Evolutionary conservation across 192 early-diverging fungal genomes (phyloP).

Genomic region (Mortierella claussenii): DNA sequence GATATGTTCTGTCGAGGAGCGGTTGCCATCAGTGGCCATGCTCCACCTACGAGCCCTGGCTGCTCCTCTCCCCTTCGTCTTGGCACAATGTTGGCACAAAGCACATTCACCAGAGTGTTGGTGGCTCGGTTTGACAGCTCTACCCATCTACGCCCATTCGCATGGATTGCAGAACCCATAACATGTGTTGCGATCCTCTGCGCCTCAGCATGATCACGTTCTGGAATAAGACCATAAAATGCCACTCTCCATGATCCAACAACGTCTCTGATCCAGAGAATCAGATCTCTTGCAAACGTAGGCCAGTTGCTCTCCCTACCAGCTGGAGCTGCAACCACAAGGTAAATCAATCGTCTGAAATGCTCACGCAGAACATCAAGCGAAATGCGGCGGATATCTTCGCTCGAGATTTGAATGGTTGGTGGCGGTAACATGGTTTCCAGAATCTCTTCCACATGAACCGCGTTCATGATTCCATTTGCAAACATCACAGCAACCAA

Average conservation of each 20-base stretch:
- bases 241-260: slow-evolving; percentile 50
- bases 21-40: slow-evolving; percentile 51
- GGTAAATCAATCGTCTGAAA: slow-evolving; percentile 46
- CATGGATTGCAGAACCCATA: slow-evolving; percentile 45
- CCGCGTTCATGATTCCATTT: slow-evolving; percentile 45
- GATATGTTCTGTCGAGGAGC: slow-evolving; percentile 21
- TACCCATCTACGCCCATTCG: slow-evolving; percentile 48
- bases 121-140: slow-evolving; percentile 47
- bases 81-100: slow-evolving; percentile 46
- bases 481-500: slow-evolving; percentile 49
- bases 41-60: slow-evolving; percentile 47
- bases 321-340: slow-evolving; percentile 38
- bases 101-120: slow-evolving; percentile 50
- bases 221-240: slow-evolving; percentile 45
- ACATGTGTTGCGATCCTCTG: slow-evolving; percentile 50
- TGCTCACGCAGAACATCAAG: slow-evolving; percentile 46
- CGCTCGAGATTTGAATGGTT: slow-evolving; percentile 28
- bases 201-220: slow-evolving; percentile 46
- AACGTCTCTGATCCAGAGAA: slow-evolving; percentile 54
- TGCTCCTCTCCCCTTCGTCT: slow-evolving; percentile 43
- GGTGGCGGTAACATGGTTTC: slow-evolving; percentile 33
- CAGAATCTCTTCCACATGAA: slow-evolving; percentile 42
- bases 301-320: slow-evolving; percentile 45
- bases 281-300: slow-evolving; percentile 50
- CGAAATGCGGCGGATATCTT: slow-evolving; percentile 48